Base-by-base conservation (phyloP, 768 basidiomycete genomes). In the Tephrocybe sp. region DNA sequence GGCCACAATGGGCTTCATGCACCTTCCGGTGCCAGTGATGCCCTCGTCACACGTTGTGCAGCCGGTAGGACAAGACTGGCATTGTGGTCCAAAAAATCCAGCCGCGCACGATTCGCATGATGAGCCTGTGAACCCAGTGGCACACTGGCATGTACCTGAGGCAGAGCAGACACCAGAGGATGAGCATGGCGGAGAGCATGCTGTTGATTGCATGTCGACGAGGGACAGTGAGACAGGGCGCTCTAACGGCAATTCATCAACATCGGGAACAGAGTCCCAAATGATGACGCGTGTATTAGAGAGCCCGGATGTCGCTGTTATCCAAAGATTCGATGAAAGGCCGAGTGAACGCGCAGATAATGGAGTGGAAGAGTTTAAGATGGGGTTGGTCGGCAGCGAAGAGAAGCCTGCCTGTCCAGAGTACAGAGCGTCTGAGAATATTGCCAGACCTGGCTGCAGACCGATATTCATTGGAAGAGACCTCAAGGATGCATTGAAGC, bases 181-280 rank as follows among this genome's bases (percentile, higher is more conserved):
- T 0, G 91, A 77, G 61, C 93, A 95, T 2, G 84, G 73, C 0
- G 89, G 84, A 0, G 87, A 84, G 63, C 93, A 95, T 0, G 83
- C 73, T 0, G 81, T 73, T 3, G 88, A 91, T 63, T 90, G 80
- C 56, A 93, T 73, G 57, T 84, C 83, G 37, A 86, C 65, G 17
- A 92, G 70, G 1, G 78, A 72, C 15, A 90, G 68, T 0, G 80
- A 72, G 25, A 72, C 72, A 48, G 12, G 76, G 66, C 28, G 68
- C 69, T 2, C 73, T 66, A 1, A 75, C 62, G 88, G 86, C 11
- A 92, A 74, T 63, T 92, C 85, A 2, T 79, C 69, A 18, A 87
- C 62, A 60, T 94, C 90, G 10, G 91, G 84, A 39, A 93, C 70
- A 9, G 86, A 81, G 54, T 90, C 83, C 89, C 90, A 94, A 25